Percentiles rank a stretch among this genome's conserved stretches.
These are phyloP conservation scores for Salix dunnii DNA, from an alignment of 345 rosid species.

Conservation along the genomic window DNA sequence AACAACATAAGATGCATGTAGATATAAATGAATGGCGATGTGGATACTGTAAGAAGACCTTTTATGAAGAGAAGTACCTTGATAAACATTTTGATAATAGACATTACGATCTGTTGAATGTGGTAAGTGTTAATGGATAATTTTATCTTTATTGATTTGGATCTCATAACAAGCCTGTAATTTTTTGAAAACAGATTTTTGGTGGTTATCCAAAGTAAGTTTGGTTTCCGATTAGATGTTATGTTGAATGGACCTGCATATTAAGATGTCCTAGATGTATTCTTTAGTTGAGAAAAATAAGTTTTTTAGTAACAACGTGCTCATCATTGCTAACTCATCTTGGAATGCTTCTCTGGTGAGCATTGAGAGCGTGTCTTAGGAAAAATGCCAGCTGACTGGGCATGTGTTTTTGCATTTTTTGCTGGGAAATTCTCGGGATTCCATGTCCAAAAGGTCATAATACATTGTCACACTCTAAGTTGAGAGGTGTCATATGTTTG, in stretches of 20 bases:
- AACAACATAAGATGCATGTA: slow-evolving; percentile 18
- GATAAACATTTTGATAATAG: slow-evolving; percentile 30
- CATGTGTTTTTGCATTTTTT: not conserved
- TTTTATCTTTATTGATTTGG: not conserved
- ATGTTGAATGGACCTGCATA: not conserved
- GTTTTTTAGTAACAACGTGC: not conserved
- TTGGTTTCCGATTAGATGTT: not conserved
- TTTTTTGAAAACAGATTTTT: slow-evolving; percentile 1
- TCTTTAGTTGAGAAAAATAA: not conserved
- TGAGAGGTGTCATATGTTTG: too few species aligned
- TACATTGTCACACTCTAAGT: too few species aligned
- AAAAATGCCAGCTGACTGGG: not conserved
- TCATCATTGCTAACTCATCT: not conserved
- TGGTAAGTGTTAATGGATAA: slow-evolving; percentile 11
- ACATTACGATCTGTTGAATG: slow-evolving; percentile 21
- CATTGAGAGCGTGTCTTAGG: not conserved
- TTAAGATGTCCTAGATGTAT: not conserved
- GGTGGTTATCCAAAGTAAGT: not conserved
- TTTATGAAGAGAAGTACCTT: slow-evolving; percentile 25
- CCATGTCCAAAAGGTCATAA: not conserved
- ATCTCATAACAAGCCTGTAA: not conserved
- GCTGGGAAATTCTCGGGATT: not conserved
- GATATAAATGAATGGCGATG: slow-evolving; percentile 29
- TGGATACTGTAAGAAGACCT: slow-evolving; percentile 25
- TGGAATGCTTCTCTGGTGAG: not conserved